Percentiles rank a stretch among this genome's conserved stretches.
These are phyloP conservation scores for Pisolithus thermaeus DNA, from an alignment of 1,284 basidiomycete species.

Conservation along the genomic window DNA sequence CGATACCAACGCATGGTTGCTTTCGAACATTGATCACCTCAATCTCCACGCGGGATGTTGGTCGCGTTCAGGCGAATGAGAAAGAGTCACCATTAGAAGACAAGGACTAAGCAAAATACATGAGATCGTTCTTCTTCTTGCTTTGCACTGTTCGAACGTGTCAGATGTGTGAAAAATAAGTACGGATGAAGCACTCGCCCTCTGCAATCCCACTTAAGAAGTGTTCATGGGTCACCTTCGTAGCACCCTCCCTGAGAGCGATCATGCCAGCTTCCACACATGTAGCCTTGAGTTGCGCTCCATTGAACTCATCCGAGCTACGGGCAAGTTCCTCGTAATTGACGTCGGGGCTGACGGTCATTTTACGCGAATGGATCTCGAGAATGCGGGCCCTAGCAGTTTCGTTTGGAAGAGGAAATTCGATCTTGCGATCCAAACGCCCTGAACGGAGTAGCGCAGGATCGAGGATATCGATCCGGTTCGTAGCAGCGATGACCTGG, in stretches of 20 bases:
- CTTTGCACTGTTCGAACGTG: slow-evolving; percentile 66
- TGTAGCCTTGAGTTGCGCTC: slow-evolving; percentile 92
- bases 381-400: slow-evolving; percentile 95
- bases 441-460: slow-evolving; percentile 97
- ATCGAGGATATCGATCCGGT: slow-evolving; percentile 98
- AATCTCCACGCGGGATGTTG: not conserved
- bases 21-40: not conserved
- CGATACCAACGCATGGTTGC: too few relatives aligned
- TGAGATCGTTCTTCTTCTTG: slow-evolving; percentile 94
- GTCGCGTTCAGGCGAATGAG: not conserved
- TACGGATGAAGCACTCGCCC: slow-evolving; percentile 42
- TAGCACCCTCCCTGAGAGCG: slow-evolving; percentile 88
- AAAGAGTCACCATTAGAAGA: not conserved
- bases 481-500: slow-evolving; percentile 98
- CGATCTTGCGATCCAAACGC: slow-evolving; percentile 92
- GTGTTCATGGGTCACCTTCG: slow-evolving; percentile 87
- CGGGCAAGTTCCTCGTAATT: slow-evolving; percentile 85
- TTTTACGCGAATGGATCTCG: slow-evolving; percentile 94
- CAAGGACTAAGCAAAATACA: slow-evolving; percentile 71
- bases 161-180: slow-evolving; percentile 12
- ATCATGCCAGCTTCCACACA: slow-evolving; percentile 99
- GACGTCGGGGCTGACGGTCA: slow-evolving; percentile 83
- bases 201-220: slow-evolving; percentile 92
- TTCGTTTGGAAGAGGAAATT: slow-evolving; percentile 93
- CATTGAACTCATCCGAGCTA: slow-evolving; percentile 96